A percentile compares a stretch with the other conserved stretches of the same genome.
Conservation (phyloP, 306 rosid species). For the Vigna angularis region DNA sequence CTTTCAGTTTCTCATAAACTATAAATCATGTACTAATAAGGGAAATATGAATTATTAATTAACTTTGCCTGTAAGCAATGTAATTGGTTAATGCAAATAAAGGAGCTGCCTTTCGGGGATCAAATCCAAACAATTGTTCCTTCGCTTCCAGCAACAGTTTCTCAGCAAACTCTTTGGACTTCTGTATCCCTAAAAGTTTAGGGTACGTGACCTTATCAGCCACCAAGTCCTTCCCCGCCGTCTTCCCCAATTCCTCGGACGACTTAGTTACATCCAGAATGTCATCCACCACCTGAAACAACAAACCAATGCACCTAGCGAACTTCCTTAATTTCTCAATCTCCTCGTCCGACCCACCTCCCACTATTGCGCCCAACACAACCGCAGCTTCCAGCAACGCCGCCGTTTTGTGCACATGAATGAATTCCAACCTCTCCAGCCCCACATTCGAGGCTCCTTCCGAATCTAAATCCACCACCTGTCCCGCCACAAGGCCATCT, state of each 20-base stretch:
- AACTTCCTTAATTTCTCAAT: conserved; percentile 64
- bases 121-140: conserved; percentile 61
- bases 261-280: conserved; percentile 82
- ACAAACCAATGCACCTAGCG: conserved; percentile 66
- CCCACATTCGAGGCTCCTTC: conserved; percentile 62
- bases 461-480: conserved; percentile 63
- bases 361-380: conserved; percentile 72
- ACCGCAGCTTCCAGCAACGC: conserved; percentile 69
- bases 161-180: conserved; percentile 69
- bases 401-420: conserved; percentile 77
- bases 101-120: conserved; percentile 62
- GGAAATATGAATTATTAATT: background rate
- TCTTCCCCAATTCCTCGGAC: conserved; percentile 77
- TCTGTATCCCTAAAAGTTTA: conserved; percentile 68
- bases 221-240: conserved; percentile 83
- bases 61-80: conserved; percentile 67
- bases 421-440: conserved; percentile 62
- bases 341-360: conserved; percentile 65
- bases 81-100: conserved; percentile 70
- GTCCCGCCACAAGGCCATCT: conserved; percentile 82
- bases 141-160: conserved; percentile 61
- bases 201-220: conserved; percentile 84
- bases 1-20: too few relatives aligned
- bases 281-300: conserved; percentile 90
- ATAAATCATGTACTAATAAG: too few relatives aligned